A percentile compares a stretch with the other conserved stretches of the same genome.
Evolutionary conservation across 1,284 basidiomycete species (phyloP).

Genomic region (Leccinum laetum): DNA sequence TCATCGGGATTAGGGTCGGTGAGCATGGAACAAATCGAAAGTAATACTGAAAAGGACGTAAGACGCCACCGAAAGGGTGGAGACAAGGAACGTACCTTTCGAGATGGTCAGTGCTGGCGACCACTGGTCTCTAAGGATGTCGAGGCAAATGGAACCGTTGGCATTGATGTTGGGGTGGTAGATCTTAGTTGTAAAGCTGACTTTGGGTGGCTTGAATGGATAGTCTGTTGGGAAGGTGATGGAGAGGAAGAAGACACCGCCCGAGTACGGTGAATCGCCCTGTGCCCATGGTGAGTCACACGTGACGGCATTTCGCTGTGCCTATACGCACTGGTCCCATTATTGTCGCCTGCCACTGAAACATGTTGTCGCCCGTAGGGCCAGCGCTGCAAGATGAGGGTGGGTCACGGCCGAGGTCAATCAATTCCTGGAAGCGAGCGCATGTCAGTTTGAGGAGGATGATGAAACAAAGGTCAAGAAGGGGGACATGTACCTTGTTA

Average conservation of each 20-base stretch:
- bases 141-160: conserved; percentile 98
- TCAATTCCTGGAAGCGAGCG: conserved; percentile 74
- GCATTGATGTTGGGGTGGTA: conserved; percentile 98
- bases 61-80: not conserved
- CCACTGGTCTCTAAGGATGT: conserved; percentile 98
- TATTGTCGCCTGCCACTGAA: conserved; percentile 98
- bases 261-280: conserved; percentile 95
- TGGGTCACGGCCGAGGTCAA: conserved; percentile 97
- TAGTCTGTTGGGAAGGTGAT: conserved; percentile 96
- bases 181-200: conserved; percentile 98
- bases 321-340: conserved; percentile 85
- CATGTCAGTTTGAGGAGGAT: conserved; percentile 11
- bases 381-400: conserved; percentile 98
- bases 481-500: conserved; percentile 75
- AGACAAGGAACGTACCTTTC: conserved; percentile 67
- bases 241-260: conserved; percentile 96
- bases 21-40: conserved; percentile 97
- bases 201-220: conserved; percentile 99
- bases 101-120: conserved; percentile 98
- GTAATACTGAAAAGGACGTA: conserved; percentile 59
- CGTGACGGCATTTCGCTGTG: not conserved
- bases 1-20: conserved; percentile 98
- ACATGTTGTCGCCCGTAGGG: conserved; percentile 95
- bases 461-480: not conserved
- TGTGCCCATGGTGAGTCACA: conserved; percentile 34